Percentiles rank a stretch among this genome's conserved stretches.
Evolutionary conservation across 164 flowering plant genomes (phyloP).

Genomic region (Tetrastigma voinierianum): DNA sequence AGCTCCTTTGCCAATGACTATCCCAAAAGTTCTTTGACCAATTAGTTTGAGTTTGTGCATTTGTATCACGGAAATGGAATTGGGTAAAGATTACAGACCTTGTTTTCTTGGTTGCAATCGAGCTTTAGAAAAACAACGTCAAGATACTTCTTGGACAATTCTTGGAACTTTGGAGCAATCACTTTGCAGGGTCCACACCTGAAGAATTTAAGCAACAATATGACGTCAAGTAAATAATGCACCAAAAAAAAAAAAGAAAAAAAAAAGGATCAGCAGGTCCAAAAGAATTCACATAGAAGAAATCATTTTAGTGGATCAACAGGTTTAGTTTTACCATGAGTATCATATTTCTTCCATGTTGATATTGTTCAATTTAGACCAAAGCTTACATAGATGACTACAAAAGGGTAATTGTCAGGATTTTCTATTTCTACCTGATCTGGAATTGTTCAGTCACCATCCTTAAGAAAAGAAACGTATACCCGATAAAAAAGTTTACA

Average conservation of each 20-base stretch:
- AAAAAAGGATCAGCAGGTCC: too few species aligned
- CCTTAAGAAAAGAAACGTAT: too few species aligned
- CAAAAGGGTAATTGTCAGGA: too few species aligned
- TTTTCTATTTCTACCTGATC: too few species aligned
- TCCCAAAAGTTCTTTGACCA: conserved; percentile 23
- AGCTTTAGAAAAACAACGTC: conserved; percentile 90
- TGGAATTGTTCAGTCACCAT: too few species aligned
- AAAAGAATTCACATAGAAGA: too few species aligned
- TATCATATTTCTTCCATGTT: too few species aligned
- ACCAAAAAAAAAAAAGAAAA: neutral
- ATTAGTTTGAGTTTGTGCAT: neutral
- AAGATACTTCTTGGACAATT: conserved; percentile 57
- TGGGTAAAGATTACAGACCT: conserved; percentile 34
- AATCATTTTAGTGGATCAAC: too few species aligned
- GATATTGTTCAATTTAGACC: too few species aligned
- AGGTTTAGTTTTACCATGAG: too few species aligned
- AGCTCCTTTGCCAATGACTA: conserved; percentile 94
- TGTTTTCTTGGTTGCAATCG: conserved; percentile 92
- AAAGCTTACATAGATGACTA: too few species aligned
- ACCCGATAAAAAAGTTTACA: too few species aligned
- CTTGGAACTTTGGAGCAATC: conserved; percentile 79
- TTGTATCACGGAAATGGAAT: neutral
- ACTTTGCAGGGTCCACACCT: conserved; percentile 99
- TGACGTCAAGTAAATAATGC: neutral
- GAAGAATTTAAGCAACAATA: neutral